These are phyloP conservation scores for Anethum foeniculum DNA, from an alignment of 140 eudicot genomes.

Conservation along the genomic window DNA sequence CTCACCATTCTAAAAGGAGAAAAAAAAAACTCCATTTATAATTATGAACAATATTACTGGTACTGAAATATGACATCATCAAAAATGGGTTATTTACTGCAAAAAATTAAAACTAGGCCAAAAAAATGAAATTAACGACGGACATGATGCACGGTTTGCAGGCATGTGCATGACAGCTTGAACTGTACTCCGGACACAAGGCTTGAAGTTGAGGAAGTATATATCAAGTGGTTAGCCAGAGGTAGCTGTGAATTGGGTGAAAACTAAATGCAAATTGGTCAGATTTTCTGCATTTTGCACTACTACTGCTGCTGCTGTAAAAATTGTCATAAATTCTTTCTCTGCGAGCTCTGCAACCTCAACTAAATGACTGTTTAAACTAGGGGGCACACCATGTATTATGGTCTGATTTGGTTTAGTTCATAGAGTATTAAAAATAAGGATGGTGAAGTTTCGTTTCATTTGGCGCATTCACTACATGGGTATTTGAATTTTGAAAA, in stretches of 20 bases:
- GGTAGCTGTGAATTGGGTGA: constrained; percentile 2
- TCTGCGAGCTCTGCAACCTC: background rate
- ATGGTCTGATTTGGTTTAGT: background rate
- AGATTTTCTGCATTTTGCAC: background rate
- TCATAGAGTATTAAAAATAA: no score
- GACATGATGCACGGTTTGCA: background rate
- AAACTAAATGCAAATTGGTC: constrained; percentile 10
- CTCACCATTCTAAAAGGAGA: no score
- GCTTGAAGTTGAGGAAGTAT: background rate
- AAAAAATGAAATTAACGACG: no score
- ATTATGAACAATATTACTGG: no score
- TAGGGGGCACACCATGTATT: background rate
- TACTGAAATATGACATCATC: no score
- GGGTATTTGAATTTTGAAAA: no score
- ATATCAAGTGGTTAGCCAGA: background rate
- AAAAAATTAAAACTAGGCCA: no score
- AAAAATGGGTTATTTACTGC: no score
- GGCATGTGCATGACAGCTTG: constrained; percentile 1
- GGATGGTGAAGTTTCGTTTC: no score
- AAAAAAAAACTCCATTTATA: no score
- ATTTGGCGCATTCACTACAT: no score
- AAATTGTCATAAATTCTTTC: constrained; percentile 3
- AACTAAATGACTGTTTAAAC: background rate
- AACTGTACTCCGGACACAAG: background rate
- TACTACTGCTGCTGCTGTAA: background rate